These are phyloP conservation scores for Lotus japonicus DNA, from an alignment of 306 rosid species.

Conservation along the genomic window DNA sequence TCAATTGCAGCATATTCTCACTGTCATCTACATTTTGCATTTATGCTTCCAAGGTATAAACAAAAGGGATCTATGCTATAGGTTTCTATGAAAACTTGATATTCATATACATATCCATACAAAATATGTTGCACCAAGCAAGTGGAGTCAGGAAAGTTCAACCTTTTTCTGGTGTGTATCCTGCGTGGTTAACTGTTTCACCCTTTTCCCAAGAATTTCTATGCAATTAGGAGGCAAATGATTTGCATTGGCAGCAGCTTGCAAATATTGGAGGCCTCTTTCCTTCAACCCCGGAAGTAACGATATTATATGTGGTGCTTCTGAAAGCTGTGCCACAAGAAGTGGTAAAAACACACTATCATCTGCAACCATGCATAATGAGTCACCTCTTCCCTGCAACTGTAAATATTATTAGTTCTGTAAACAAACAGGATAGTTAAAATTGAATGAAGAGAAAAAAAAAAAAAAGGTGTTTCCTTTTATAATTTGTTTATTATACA, in stretches of 20 bases:
- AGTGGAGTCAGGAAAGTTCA: constrained; percentile 15
- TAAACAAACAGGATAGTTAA: constrained; percentile 14
- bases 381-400: constrained; percentile 59
- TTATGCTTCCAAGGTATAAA: background rate
- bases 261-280: constrained; percentile 61
- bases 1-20: too few relatives aligned
- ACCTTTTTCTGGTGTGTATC: constrained; percentile 67
- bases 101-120: too few relatives aligned
- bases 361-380: constrained; percentile 70
- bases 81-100: background rate
- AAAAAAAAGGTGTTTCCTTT: constrained; percentile 3
- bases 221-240: constrained; percentile 49
- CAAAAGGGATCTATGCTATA: background rate
- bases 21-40: background rate
- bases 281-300: constrained; percentile 65
- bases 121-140: background rate
- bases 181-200: constrained; percentile 37
- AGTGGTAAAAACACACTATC: constrained; percentile 76
- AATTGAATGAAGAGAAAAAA: constrained; percentile 10
- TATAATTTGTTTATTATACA: constrained; percentile 1
- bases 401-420: constrained; percentile 25
- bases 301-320: constrained; percentile 48
- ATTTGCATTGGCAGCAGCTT: constrained; percentile 57
- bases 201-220: constrained; percentile 54
- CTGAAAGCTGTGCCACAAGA: constrained; percentile 50